Base-by-base conservation (phyloP, 192 early-diverging fungal genomes). In the Chytriomyces confervae region DNA sequence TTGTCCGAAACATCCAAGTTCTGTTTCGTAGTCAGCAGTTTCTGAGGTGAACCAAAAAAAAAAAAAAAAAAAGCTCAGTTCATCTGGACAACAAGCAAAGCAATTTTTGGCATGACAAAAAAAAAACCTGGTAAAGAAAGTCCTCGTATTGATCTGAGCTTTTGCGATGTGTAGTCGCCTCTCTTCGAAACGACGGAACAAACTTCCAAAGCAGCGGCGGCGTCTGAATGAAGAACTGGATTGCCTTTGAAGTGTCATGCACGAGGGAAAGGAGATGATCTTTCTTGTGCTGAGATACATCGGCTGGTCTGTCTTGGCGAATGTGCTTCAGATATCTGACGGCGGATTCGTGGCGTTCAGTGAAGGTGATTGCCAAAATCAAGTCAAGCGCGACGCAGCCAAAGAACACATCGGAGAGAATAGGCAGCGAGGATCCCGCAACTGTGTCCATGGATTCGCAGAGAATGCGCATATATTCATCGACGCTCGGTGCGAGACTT, bases 341-440 rank as follows among this genome's bases (percentile, higher is more conserved):
- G 1, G 67, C 67, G 3, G 67, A 27, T 18, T 18, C 11, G 3
- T 18, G 67, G 3, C 44, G 3, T 1, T 49, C 49, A 5, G 36
- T 20, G 27, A 69, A 50, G 46, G 27, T 36, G 1, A 50, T 69
- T 16, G 29, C 67, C 36, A 69, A 3, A 0, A 69, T 69, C 16
- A 69, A 27, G 67, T 69, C 67, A 27, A 69, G n/a, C 11, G 67
- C 29, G 48, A 69, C 48, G 67, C 16, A 69, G 13, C 46, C 49
- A 69, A 69, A 69, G 43, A 69, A 20, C 18, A 13, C 18, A 6
- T 69, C 48, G 44, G 27, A 27, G 11, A 69, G 27, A 47, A 69
- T 3, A n/a, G 67, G 67, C 1, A 18, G 16, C 48, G 29, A 47
- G 46, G 49, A 69, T 45, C 27, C 43, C 3, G 11, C 43, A 2